phyloP scores from a whole-genome alignment of 106 monocot species.

The Gastrodia elata region DNA sequence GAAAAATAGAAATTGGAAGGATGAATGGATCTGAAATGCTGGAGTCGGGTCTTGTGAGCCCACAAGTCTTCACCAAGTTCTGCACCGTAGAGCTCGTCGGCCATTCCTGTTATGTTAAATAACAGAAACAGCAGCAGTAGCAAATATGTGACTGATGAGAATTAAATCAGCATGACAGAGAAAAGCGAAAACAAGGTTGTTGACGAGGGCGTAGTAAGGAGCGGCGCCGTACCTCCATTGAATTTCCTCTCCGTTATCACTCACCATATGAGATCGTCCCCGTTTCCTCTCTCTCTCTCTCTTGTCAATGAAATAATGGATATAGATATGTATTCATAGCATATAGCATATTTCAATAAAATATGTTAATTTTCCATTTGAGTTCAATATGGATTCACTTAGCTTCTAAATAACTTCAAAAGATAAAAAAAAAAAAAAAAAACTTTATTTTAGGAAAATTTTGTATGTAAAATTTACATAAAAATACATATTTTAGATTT shows the following conservation, averaged over 20 bases:
- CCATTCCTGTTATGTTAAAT: slow-evolving; percentile 37
- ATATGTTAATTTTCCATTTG: no score
- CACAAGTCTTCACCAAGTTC: slow-evolving; percentile 72
- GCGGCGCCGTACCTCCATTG: slow-evolving; percentile 13
- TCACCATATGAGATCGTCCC: slow-evolving; percentile 13
- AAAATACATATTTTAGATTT: no score
- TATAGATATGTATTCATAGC: no score
- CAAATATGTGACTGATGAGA: not conserved
- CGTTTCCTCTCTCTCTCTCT: slow-evolving; percentile 2
- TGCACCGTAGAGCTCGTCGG: slow-evolving; percentile 60
- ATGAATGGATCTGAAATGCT: slow-evolving; percentile 67
- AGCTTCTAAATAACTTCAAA: no score
- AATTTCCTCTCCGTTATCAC: slow-evolving; percentile 8
- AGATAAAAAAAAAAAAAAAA: no score
- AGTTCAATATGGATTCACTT: no score
- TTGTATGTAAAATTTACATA: no score
- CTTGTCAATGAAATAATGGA: no score
- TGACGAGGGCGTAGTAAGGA: slow-evolving; percentile 11
- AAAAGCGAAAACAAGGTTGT: slow-evolving; percentile 4
- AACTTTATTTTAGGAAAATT: no score
- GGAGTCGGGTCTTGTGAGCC: slow-evolving; percentile 55
- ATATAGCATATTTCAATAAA: no score
- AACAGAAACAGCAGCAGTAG: not conserved
- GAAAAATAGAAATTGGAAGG: slow-evolving; percentile 39
- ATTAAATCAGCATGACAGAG: not conserved